Evolutionary conservation across 2,329 filamentous ascomycete genomes (phyloP), one percentile per base, ranked within the genome.

Genomic region (Colletotrichum coccodes): DNA sequence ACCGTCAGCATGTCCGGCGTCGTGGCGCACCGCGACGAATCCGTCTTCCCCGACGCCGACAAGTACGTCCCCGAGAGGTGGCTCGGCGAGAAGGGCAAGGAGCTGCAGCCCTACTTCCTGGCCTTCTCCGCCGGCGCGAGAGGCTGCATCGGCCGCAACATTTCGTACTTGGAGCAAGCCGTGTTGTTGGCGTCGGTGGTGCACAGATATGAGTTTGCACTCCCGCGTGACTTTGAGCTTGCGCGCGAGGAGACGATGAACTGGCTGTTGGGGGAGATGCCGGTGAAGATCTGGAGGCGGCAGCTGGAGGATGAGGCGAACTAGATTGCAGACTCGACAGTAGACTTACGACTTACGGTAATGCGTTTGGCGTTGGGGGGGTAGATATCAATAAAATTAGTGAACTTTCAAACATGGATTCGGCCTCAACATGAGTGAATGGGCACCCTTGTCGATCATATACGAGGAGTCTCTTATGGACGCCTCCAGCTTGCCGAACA

Each of bases 121-220:
- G 75, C 81, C 1, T 85, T 85, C 64, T 71, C 72, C 6, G 72
- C 71, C 34, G 71, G 74, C 14, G 71, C 72, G 3, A 60, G 73
- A 42, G 71, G 72, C 1, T 75, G 74, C 54, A 74, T 75, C 8
- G 73, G 73, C 0, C 74, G 78, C 34, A 80, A 80, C 36, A 79
- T 80, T 18, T 77, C 75, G 4, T 77, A 84, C 64, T 73, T 86
- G 9, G 84, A 86, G 73, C 83, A 86, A 72, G 80, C 80, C 2
- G 79, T 85, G 6, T 67, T 83, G 1, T 32, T 85, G 18, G 82
- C 82, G 1, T 80, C 79, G 1, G 70, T 85, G 18, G 74, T 86
- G 0, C 79, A 82, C 70, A 75, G 80, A 0, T 85, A 81, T 57
- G 79, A 84, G 21, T 82, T 84, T 18, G 81, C 32, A 2, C 40